phyloP scores from a whole-genome alignment of 371 early-diverging fungal species.

The Mortierella sp. region DNA sequence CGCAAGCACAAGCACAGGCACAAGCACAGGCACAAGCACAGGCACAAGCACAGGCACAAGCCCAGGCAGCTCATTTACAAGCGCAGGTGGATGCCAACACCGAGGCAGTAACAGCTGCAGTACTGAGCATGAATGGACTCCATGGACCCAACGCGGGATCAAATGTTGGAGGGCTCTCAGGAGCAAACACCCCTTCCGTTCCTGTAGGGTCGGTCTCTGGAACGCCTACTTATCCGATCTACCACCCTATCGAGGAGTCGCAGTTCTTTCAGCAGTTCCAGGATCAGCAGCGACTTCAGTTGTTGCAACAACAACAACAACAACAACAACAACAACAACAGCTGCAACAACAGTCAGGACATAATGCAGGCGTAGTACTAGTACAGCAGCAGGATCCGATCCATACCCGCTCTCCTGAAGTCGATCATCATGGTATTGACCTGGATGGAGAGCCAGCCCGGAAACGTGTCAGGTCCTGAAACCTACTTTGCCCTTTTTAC shows the following conservation, averaged over 20 bases:
- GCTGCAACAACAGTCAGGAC: conserved; percentile 12
- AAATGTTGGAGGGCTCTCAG: background rate
- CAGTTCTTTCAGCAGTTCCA: conserved; percentile 20
- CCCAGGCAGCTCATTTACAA: conserved; percentile 3
- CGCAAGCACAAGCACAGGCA: conserved; percentile 17
- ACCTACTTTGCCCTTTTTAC: background rate
- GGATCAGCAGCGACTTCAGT: conserved; percentile 30
- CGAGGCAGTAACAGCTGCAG: conserved; percentile 41
- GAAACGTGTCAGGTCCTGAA: conserved; percentile 37
- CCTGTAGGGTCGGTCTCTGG: too few species aligned
- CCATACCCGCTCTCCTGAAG: conserved; percentile 10
- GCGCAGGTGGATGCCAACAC: conserved; percentile 30
- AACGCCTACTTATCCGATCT: too few species aligned
- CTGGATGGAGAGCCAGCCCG: conserved; percentile 31
- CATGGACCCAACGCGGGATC: too few species aligned
- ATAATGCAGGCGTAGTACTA: background rate
- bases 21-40: conserved; percentile 6
- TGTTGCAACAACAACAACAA: conserved; percentile 16
- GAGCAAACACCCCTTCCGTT: conserved; percentile 7
- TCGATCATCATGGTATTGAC: conserved; percentile 19
- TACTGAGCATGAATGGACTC: conserved; percentile 23
- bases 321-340: conserved; percentile 23
- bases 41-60: conserved; percentile 23
- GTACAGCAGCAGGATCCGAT: background rate
- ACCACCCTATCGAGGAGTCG: conserved; percentile 20